phyloP scores from a whole-genome alignment of 2,329 filamentous ascomycete genomes.

The Alternaria incomplexa region DNA sequence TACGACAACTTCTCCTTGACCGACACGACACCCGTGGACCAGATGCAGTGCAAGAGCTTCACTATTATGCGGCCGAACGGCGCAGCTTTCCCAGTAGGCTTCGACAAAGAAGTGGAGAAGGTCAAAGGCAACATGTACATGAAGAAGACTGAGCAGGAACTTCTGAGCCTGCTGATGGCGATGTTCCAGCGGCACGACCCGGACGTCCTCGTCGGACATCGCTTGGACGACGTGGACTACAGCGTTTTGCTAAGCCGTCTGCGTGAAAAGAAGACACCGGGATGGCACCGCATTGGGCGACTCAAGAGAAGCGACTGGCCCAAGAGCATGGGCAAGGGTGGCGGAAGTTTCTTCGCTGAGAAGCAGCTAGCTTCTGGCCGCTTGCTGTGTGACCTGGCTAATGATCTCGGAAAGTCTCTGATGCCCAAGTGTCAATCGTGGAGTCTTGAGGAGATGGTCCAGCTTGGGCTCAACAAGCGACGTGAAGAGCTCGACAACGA shows the following conservation, averaged over 20 bases:
- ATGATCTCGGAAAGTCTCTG: constrained; percentile 94
- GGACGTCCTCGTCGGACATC: constrained; percentile 91
- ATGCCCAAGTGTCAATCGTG: constrained; percentile 98
- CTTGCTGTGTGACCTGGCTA: constrained; percentile 89
- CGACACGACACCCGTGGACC: constrained; percentile 87
- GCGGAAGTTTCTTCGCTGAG: constrained; percentile 91
- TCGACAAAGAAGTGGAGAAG: constrained; percentile 77
- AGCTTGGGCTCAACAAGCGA: constrained; percentile 78
- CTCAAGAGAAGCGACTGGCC: constrained; percentile 87
- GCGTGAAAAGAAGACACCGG: constrained; percentile 86
- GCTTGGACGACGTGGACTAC: constrained; percentile 97
- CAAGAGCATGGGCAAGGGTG: constrained; percentile 80
- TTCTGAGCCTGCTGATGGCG: constrained; percentile 87
- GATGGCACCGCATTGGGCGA: constrained; percentile 92
- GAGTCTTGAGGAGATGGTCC: constrained; percentile 98
- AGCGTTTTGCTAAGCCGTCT: constrained; percentile 86
- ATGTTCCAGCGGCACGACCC: constrained; percentile 88
- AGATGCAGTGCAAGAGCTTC: constrained; percentile 87
- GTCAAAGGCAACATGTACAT: constrained; percentile 79
- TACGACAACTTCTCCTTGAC: constrained; percentile 89
- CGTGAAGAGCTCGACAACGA: constrained; percentile 91
- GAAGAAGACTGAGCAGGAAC: constrained; percentile 81
- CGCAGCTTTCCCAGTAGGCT: constrained; percentile 80
- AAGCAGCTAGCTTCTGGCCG: constrained; percentile 87
- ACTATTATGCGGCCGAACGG: constrained; percentile 86